phyloP scores from a whole-genome alignment of 257 asterid genomes.

The Dorcoceras hygrometricum region DNA sequence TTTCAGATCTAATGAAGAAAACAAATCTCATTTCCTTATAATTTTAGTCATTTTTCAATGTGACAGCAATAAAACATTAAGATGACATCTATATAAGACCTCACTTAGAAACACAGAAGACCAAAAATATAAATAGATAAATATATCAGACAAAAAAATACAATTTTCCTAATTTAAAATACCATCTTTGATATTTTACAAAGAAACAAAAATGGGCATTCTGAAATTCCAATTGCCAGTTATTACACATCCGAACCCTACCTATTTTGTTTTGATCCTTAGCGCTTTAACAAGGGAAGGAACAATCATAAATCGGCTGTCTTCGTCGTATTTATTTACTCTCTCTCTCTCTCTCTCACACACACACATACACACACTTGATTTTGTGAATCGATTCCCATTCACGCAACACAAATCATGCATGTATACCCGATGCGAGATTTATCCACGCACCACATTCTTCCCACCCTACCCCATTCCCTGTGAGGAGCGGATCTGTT shows the following conservation, averaged over 20 bases:
- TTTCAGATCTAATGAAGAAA: too few relatives aligned
- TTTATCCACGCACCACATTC: slow-evolving; percentile 23
- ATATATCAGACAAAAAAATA: too few relatives aligned
- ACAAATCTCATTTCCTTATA: too few relatives aligned
- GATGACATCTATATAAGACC: too few relatives aligned
- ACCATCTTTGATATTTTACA: too few relatives aligned
- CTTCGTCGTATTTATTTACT: slow-evolving; percentile 17
- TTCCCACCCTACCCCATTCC: slow-evolving; percentile 17
- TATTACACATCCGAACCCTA: neutral
- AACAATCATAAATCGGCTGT: slow-evolving; percentile 26
- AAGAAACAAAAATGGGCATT: too few relatives aligned
- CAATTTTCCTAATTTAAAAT: too few relatives aligned
- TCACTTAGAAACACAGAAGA: too few relatives aligned
- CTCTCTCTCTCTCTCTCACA: neutral
- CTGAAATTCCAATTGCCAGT: neutral
- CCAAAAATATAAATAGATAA: too few relatives aligned
- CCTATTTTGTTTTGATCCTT: neutral
- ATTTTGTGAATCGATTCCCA: slow-evolving; percentile 10
- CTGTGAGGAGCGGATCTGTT: slow-evolving; percentile 38
- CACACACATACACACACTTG: neutral
- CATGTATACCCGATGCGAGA: slow-evolving; percentile 18
- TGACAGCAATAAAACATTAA: too few relatives aligned
- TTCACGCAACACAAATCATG: neutral
- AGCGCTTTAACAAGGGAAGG: neutral
- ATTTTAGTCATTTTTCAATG: too few relatives aligned